These are phyloP conservation scores for Ceratocystis lukuohia DNA, from an alignment of 2,329 filamentous ascomycete genomes.

Conservation along the genomic window DNA sequence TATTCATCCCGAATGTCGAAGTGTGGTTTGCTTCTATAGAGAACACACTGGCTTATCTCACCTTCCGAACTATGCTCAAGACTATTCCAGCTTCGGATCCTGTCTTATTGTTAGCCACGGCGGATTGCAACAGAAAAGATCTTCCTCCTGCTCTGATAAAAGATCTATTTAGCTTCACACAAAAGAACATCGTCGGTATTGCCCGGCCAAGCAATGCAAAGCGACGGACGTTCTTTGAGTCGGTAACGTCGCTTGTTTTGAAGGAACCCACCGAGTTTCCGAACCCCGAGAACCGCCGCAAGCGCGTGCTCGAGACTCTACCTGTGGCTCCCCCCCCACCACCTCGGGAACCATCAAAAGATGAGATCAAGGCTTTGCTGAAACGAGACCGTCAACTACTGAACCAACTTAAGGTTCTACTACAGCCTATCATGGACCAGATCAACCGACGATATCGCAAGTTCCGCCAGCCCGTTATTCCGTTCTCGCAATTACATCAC, in stretches of 20 bases:
- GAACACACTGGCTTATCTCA: slow-evolving; percentile 58
- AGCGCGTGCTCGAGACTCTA: slow-evolving; percentile 64
- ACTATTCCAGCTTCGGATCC: slow-evolving; percentile 83
- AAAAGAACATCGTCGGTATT: slow-evolving; percentile 61
- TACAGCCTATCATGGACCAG: slow-evolving; percentile 95
- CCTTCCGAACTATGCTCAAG: slow-evolving; percentile 69
- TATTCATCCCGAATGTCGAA: slow-evolving; percentile 84
- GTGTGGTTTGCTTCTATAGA: slow-evolving; percentile 60
- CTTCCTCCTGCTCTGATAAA: slow-evolving; percentile 51
- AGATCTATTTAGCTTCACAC: slow-evolving; percentile 76
- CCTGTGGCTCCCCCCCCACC: slow-evolving; percentile 60
- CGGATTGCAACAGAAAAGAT: slow-evolving; percentile 54
- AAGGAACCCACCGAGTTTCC: slow-evolving; percentile 78
- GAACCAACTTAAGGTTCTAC: slow-evolving; percentile 73
- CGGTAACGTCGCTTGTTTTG: slow-evolving; percentile 60
- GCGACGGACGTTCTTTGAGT: slow-evolving; percentile 68
- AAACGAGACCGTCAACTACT: slow-evolving; percentile 71
- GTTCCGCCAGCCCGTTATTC: slow-evolving; percentile 69
- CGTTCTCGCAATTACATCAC: slow-evolving; percentile 61
- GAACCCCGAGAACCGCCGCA: slow-evolving; percentile 73
- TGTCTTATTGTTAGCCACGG: slow-evolving; percentile 72
- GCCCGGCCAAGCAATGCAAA: slow-evolving; percentile 46
- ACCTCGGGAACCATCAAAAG: slow-evolving; percentile 56
- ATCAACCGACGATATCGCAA: slow-evolving; percentile 82
- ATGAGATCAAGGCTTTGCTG: slow-evolving; percentile 66